phyloP scores from a whole-genome alignment of 2,329 filamentous ascomycete species.

The Periconia macrospinosa region DNA sequence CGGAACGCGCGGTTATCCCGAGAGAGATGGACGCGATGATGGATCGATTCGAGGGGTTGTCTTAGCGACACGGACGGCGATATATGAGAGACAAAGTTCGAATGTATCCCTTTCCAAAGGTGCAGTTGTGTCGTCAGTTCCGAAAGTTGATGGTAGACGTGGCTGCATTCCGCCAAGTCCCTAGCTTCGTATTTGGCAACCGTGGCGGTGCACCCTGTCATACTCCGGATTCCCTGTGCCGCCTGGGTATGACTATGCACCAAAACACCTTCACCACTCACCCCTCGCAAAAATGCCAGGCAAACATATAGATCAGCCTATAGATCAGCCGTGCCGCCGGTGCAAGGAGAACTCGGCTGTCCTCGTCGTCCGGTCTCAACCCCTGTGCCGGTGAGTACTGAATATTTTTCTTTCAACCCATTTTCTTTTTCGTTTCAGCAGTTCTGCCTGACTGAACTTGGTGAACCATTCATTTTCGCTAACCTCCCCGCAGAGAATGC shows the following conservation, averaged over 20 bases:
- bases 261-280: background rate
- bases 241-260: no score
- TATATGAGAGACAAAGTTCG: background rate
- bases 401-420: slow-evolving; percentile 18
- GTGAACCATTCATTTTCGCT: slow-evolving; percentile 3
- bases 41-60: background rate
- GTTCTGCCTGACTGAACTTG: background rate
- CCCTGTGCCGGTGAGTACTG: slow-evolving; percentile 61
- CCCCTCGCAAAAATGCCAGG: slow-evolving; percentile 32
- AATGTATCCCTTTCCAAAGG: background rate
- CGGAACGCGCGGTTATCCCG: slow-evolving; percentile 17
- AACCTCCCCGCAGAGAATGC: slow-evolving; percentile 61
- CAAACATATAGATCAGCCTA: slow-evolving; percentile 21
- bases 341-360: slow-evolving; percentile 56
- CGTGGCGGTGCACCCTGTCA: background rate
- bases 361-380: slow-evolving; percentile 60
- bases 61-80: background rate
- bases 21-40: slow-evolving; percentile 4
- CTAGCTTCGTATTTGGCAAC: slow-evolving; percentile 1
- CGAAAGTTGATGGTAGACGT: background rate
- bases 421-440: background rate
- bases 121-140: slow-evolving; percentile 10
- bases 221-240: no score
- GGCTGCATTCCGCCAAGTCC: background rate
- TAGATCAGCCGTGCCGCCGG: slow-evolving; percentile 54